Conservation (phyloP, 208 protist species). For the Angomonas desouzai region DNA sequence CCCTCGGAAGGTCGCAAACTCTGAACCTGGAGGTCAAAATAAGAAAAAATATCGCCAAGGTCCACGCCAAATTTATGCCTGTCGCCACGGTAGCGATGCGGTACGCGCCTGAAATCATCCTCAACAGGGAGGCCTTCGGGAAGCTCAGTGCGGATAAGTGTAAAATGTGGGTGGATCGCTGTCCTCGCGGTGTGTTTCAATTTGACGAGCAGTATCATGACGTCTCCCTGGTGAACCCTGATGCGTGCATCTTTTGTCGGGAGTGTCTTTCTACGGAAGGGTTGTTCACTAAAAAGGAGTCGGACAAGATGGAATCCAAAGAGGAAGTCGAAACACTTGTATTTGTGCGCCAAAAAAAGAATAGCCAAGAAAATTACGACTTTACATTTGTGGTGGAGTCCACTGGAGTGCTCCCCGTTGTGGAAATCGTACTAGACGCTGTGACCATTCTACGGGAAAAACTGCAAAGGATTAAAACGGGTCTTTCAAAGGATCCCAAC, state of each 20-base stretch:
- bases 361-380: constrained; percentile 70
- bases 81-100: constrained; percentile 92
- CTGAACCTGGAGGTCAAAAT: constrained; percentile 77
- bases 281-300: too few relatives aligned
- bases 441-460: constrained; percentile 81
- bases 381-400: constrained; percentile 92
- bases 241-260: constrained; percentile 91
- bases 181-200: constrained; percentile 85
- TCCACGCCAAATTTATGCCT: constrained; percentile 98
- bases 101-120: constrained; percentile 88
- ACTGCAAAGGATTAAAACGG: constrained; percentile 56
- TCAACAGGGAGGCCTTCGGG: constrained; percentile 87
- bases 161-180: constrained; percentile 81
- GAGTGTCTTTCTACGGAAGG: constrained; percentile 88
- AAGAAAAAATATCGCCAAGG: constrained; percentile 96
- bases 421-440: constrained; percentile 82
- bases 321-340: constrained; percentile 90
- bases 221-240: constrained; percentile 64
- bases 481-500: constrained; percentile 67
- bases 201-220: constrained; percentile 60
- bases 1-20: constrained; percentile 81
- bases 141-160: constrained; percentile 65
- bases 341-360: constrained; percentile 74
- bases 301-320: too few relatives aligned
- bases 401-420: constrained; percentile 81